Base-by-base conservation (phyloP, 495 filamentous ascomycete genomes). In the Schizothecium vesticola region DNA sequence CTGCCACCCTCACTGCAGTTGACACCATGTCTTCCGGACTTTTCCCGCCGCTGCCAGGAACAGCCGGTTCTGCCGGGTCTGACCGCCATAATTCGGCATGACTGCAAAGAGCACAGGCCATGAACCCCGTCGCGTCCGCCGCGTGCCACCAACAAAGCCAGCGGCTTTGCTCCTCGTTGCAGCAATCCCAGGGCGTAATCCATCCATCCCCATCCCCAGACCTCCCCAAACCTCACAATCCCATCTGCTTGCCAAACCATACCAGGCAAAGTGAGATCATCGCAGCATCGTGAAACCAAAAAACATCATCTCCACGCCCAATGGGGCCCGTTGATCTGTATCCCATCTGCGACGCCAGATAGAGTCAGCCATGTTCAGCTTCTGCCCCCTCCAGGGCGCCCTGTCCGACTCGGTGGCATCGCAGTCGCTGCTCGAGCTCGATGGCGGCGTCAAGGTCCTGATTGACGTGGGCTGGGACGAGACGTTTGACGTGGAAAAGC, bases 401-500 rank as follows among this genome's bases (percentile, higher is more conserved):
- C 93, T 94, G 71, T 94, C 92, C 8, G 85, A 88, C 59, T 96
- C 92, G 9, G 83, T 87, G 56, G 95, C 96, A 43, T 95, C 92
- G 67, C 94, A 97, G 77, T 98, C 96, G 13, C 86, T 99, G 10
- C 82, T 99, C 58, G 96, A 98, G 82, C 88, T 99, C 59, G 95
- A 98, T 83, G 94, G 94, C 58, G 95, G 94, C 36, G 90, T 98
- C 78, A 98, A 98, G 77, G 89, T 98, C 26, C 84, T 98, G 19
- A 86, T 98, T 16, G 94, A 97, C 75, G 92, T 97, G 36, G 95
- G 95, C 66, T 99, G 95, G 95, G 93, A 98, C 75, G 91, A 94
- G 75, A 83, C 85, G 21, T 97, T 99, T 74, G 91, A 96, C 74
- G 85, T 86, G 21, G 84, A 84, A 65, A 89, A 92, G 81, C 84